Evolutionary conservation across 179 eudicot genomes (phyloP).

Genomic region (Gypsophila paniculata): DNA sequence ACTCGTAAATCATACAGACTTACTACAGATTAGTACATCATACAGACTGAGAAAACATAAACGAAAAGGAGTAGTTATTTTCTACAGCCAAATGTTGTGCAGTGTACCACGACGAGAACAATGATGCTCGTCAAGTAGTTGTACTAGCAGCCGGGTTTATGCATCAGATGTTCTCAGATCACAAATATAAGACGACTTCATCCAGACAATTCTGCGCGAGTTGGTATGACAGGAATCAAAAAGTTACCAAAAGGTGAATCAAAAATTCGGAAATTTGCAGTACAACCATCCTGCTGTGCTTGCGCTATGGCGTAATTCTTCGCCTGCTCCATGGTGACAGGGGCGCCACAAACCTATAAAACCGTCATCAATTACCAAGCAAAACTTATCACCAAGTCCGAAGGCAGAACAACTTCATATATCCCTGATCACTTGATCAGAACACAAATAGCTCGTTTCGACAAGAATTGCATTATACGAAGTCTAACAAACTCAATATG

Average conservation of each 20-base stretch:
- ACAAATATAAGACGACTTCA: slow-evolving; percentile 9
- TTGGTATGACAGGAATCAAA: slow-evolving; percentile 70
- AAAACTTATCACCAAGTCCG: neutral
- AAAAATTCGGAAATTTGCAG: slow-evolving; percentile 45
- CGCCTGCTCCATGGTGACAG: slow-evolving; percentile 41
- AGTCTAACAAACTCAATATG: neutral
- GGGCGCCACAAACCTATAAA: slow-evolving; percentile 27
- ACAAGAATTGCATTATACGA: neutral
- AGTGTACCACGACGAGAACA: too few relatives aligned
- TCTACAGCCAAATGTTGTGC: too few relatives aligned
- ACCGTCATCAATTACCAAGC: neutral
- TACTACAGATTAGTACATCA: too few relatives aligned
- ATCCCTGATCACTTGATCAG: too few relatives aligned
- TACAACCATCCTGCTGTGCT: slow-evolving; percentile 64
- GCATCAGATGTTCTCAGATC: neutral
- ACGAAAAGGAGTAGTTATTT: too few relatives aligned
- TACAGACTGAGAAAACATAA: too few relatives aligned
- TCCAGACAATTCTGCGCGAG: slow-evolving; percentile 64
- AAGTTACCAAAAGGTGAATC: slow-evolving; percentile 75
- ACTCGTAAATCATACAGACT: too few relatives aligned
- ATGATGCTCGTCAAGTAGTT: too few relatives aligned
- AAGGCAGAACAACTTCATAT: neutral
- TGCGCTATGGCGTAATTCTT: slow-evolving; percentile 54
- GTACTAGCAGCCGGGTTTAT: neutral
- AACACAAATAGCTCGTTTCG: too few relatives aligned